These are phyloP conservation scores for Phytopythium montanum DNA, from an alignment of 352 stramenopile genomes.

Conservation along the genomic window DNA sequence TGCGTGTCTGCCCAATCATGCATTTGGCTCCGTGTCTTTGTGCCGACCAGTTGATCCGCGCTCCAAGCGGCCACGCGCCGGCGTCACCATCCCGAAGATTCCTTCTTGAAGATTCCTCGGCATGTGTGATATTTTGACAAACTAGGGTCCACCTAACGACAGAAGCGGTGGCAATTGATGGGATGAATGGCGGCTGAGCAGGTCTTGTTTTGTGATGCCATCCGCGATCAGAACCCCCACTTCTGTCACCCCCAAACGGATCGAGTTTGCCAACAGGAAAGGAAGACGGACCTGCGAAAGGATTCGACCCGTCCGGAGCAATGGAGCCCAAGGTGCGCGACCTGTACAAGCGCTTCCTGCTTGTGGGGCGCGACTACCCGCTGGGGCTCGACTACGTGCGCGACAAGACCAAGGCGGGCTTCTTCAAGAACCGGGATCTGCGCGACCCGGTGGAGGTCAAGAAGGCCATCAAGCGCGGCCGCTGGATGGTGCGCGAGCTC, in stretches of 20 bases:
- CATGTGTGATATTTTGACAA: too few species aligned
- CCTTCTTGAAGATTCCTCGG: too few species aligned
- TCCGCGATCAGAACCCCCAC: too few species aligned
- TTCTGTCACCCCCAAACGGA: too few species aligned
- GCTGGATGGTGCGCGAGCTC: slow-evolving; percentile 95
- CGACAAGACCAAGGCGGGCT: slow-evolving; percentile 87
- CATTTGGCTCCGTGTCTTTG: neutral
- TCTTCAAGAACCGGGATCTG: slow-evolving; percentile 86
- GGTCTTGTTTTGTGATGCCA: too few species aligned
- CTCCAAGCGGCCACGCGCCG: slow-evolving; percentile 1
- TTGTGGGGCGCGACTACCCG: slow-evolving; percentile 94
- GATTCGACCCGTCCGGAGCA: neutral
- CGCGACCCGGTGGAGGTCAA: slow-evolving; percentile 76
- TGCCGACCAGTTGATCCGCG: neutral
- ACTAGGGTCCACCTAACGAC: too few species aligned
- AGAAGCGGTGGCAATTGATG: too few species aligned
- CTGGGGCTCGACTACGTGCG: slow-evolving; percentile 90
- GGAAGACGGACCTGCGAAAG: too few species aligned
- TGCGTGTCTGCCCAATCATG: neutral
- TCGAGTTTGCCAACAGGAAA: too few species aligned
- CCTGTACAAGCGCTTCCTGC: slow-evolving; percentile 94
- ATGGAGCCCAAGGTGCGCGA: slow-evolving; percentile 95
- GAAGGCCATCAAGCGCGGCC: slow-evolving; percentile 90
- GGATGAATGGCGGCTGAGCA: too few species aligned
- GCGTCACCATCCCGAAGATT: neutral